Evolutionary conservation across 176 grass and related monocot genomes (phyloP), one percentile per base, ranked within the genome.

Genomic region (Oryza punctata): DNA sequence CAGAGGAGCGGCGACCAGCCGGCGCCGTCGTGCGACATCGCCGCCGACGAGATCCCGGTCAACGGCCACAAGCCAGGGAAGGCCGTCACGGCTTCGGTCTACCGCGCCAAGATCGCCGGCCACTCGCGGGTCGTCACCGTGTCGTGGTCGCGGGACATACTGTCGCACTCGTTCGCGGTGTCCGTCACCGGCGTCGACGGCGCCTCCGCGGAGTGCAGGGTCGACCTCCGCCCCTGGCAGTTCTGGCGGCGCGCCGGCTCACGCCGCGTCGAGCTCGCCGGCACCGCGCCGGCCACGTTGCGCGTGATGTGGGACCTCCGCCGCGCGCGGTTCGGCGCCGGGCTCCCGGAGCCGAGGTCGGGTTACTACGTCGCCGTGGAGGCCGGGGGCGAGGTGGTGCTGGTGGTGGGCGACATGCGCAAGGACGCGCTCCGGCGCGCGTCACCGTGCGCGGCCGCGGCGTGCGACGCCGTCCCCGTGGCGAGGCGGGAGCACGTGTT

Each of bases 241-340:
- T 97, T 94, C 84, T 97, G 94, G 92, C 92, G 90, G 6, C 83
- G 87, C 7, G 77, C 91, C 0, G 94, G 92, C 0, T 91, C 89
- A 3, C 85, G 87, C 24, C 83, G 81, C 59, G 81, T 94, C n/a
- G 76, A 92, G 18, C 76, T 97, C 67, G 46, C 69, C 15, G 87
- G 84, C 8, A 70, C 75, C 12, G 46, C 27, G 0, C 28, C 87
- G 6, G 72, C 43, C 1, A 0, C 82, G 30, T 88, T 92, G 23
- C 91, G 89, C 49, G 92, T 97, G 63, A 45, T 85, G 3, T 97
- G 95, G 95, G 92, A 97, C 87, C 95, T 97, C 29, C 82, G 92
- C 10, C 72, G 52, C 8, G 95, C 95, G 63, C 87, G 89, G 67
- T 92, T 92, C 78, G 67, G 54, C 5, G 70, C 64, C 5, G 91